phyloP scores from a whole-genome alignment of 306 rosid genomes.

The Cicer yamashitae region DNA sequence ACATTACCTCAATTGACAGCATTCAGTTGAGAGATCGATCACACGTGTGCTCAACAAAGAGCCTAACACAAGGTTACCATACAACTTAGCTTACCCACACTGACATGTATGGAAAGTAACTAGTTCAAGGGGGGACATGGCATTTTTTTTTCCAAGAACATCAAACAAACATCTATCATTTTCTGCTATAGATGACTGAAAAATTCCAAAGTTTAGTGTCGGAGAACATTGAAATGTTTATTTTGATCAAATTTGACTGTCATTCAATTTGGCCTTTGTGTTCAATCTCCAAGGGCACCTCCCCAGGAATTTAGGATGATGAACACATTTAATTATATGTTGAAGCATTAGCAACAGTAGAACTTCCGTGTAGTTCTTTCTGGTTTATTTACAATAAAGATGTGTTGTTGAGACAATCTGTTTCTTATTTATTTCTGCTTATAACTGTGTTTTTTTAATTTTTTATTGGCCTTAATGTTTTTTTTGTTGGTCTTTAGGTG shows the following conservation, averaged over 20 bases:
- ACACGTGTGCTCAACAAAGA: background rate
- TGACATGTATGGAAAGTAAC: too few species aligned
- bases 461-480: slow-evolving; percentile 13
- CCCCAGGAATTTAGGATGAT: background rate
- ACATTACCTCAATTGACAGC: background rate
- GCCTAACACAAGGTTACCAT: slow-evolving; percentile 3
- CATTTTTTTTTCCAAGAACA: too few species aligned
- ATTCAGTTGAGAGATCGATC: background rate
- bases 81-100: too few species aligned
- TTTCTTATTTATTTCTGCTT: slow-evolving; percentile 29
- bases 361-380: slow-evolving; percentile 15
- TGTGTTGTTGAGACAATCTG: slow-evolving; percentile 29
- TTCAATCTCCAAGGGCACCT: too few species aligned
- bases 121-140: too few species aligned
- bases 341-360: background rate
- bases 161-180: too few species aligned
- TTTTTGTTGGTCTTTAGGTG: slow-evolving; percentile 68
- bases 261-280: too few species aligned
- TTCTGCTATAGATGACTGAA: too few species aligned
- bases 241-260: too few species aligned
- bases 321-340: background rate
- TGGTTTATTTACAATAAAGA: slow-evolving; percentile 11
- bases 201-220: too few species aligned
- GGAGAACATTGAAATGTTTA: too few species aligned
- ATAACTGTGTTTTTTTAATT: slow-evolving; percentile 5